Evolutionary conservation across 2,329 filamentous ascomycete species (phyloP).

Genomic region (Colletotrichum echinochloae): DNA sequence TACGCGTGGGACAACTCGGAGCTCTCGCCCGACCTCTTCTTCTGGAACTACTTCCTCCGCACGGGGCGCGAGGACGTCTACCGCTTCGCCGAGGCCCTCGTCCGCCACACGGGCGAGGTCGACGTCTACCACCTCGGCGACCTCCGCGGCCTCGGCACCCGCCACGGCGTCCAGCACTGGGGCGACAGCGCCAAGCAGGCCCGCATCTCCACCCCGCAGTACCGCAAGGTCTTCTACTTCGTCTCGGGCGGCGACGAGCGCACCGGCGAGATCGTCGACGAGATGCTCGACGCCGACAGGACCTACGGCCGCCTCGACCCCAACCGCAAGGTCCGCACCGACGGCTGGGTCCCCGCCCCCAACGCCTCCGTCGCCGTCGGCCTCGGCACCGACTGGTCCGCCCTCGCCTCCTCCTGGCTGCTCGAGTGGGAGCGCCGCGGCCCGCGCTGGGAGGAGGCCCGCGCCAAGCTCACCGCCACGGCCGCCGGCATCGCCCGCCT

Average conservation of each 20-base stretch:
- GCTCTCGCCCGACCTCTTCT: constrained; percentile 70
- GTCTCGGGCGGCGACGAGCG: constrained; percentile 69
- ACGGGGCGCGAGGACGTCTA: constrained; percentile 69
- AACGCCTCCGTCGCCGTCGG: constrained; percentile 59
- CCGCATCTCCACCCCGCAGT: constrained; percentile 69
- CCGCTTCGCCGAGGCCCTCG: constrained; percentile 68
- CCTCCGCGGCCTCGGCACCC: constrained; percentile 70
- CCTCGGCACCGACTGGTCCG: constrained; percentile 70
- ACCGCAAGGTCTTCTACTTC: constrained; percentile 67
- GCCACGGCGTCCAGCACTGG: constrained; percentile 73
- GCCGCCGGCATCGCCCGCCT: constrained; percentile 64
- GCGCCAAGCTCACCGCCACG: constrained; percentile 61
- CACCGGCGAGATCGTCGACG: constrained; percentile 64
- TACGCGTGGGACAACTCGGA: constrained; percentile 76
- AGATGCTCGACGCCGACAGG: constrained; percentile 63
- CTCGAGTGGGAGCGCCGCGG: constrained; percentile 71
- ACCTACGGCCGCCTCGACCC: constrained; percentile 67
- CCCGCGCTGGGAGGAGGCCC: constrained; percentile 64
- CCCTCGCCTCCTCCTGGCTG: constrained; percentile 67
- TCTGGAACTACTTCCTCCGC: constrained; percentile 72
- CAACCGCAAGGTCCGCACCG: constrained; percentile 68
- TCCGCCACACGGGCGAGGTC: constrained; percentile 70
- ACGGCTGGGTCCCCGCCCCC: constrained; percentile 60
- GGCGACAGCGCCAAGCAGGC: constrained; percentile 71
- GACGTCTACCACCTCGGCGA: constrained; percentile 71